Conservation (phyloP, 2,329 filamentous ascomycete genomes). For the Alternaria sp. region DNA sequence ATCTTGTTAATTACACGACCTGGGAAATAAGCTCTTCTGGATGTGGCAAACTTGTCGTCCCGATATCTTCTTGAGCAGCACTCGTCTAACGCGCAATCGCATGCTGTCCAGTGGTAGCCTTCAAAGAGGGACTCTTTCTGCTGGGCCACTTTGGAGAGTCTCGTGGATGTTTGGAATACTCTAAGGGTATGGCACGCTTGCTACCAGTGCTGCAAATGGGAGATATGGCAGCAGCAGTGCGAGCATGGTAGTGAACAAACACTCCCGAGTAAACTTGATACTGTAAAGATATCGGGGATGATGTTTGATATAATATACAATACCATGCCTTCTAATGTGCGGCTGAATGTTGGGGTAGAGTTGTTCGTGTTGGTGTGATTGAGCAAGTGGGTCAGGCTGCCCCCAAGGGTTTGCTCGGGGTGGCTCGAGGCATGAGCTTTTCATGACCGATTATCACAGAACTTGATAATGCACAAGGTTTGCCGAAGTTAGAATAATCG, state of each 20-base stretch:
- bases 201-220: neutral
- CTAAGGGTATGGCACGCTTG: neutral
- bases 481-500: conserved; percentile 3
- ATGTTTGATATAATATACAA: neutral
- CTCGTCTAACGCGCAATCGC: neutral
- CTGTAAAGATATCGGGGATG: conserved; percentile 2
- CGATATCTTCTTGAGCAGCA: neutral
- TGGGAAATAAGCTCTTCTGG: neutral
- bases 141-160: neutral
- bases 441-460: conserved; percentile 17
- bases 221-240: neutral
- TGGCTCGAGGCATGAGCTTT: conserved; percentile 34
- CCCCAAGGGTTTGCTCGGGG: conserved; percentile 34
- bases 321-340: conserved; percentile 10
- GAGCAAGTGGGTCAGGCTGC: conserved; percentile 43
- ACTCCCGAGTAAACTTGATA: conserved; percentile 16
- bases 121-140: neutral
- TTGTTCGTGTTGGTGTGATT: conserved; percentile 16
- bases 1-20: neutral
- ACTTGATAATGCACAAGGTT: conserved; percentile 15
- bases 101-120: neutral
- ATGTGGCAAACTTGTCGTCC: neutral
- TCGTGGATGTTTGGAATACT: neutral
- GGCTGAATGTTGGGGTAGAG: conserved; percentile 18
- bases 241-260: neutral